Evolutionary conservation across 129 eudicot genomes (phyloP), one percentile per base, ranked within the genome.

Genomic region (Lactuca saligna): DNA sequence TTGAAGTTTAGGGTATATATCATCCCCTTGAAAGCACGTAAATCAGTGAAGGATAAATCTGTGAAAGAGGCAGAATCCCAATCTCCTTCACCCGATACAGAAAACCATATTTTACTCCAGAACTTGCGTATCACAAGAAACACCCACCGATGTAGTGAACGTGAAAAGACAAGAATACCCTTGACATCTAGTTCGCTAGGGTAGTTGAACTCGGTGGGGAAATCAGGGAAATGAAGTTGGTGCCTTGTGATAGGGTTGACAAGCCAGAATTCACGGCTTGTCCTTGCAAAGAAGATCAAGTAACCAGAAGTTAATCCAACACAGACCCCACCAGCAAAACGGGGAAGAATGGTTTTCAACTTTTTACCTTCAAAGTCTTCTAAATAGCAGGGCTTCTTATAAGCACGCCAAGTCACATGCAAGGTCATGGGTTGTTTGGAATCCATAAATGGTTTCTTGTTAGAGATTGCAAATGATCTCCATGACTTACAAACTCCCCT

Each of bases 171-270:
- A 20, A 41, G 41, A 39, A 38, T 54, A 5, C 17, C 31, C 56
- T 63, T 32, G 31, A 5, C 51, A n/a, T 46, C n/a, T 46, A 46
- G 5, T 1, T 1, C 49, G 3, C 51, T 46, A 11, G 51, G 49
- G 12, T 42, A 8, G 15, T 10, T 3, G 15, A 1, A 46, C 3
- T 3, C 15, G 12, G 16, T 16, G 3, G 16, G 41, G 33, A 9
- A 4, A 49, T 15, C 57, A 8, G 57, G 70, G 8, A 65, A 65
- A 8, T 65, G 25, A 14, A 65, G 57, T 48, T 48, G 34, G n/a
- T 46, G n/a, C 51, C 51, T 3, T 12, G 51, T 46, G 15, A 46
- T 46, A 10, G 15, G 51, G 51, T 44, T 44, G 20, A 65, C 70
- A 13, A 65, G 58, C 51, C n/a, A 10, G 51, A 12, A 46, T 0